phyloP scores from a whole-genome alignment of 176 grass and related monocot genomes.

The Rhynchospora tenuis region DNA sequence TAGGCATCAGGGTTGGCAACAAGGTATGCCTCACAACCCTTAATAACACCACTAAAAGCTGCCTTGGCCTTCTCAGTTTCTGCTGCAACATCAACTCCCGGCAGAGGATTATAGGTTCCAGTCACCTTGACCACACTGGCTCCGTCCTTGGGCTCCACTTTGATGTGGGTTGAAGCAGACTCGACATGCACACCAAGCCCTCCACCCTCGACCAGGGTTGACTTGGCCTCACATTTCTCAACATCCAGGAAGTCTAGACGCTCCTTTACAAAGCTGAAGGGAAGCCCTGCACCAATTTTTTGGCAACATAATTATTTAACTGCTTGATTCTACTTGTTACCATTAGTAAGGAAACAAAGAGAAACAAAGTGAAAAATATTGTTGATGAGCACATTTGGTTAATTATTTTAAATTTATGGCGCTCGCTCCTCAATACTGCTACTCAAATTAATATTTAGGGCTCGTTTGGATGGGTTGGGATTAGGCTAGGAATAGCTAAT shows the following conservation, averaged over 20 bases:
- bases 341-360: neutral
- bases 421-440: no score
- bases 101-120: constrained; percentile 39
- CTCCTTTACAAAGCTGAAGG: constrained; percentile 61
- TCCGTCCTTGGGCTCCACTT: constrained; percentile 50
- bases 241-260: constrained; percentile 47
- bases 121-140: constrained; percentile 53
- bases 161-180: constrained; percentile 41
- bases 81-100: constrained; percentile 27
- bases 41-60: constrained; percentile 35
- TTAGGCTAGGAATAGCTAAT: no score
- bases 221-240: constrained; percentile 54
- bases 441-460: no score
- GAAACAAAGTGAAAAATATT: no score
- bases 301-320: neutral
- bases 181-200: constrained; percentile 42
- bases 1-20: constrained; percentile 59
- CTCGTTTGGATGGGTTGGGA: no score
- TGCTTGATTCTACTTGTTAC: no score
- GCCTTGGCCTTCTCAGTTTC: constrained; percentile 50
- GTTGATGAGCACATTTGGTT: no score
- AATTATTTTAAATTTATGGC: no score
- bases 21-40: constrained; percentile 51
- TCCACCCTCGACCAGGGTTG: constrained; percentile 55
- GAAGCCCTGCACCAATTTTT: constrained; percentile 34